phyloP scores from a whole-genome alignment of 1,284 basidiomycete species.

The Malassezia sympodialis region DNA sequence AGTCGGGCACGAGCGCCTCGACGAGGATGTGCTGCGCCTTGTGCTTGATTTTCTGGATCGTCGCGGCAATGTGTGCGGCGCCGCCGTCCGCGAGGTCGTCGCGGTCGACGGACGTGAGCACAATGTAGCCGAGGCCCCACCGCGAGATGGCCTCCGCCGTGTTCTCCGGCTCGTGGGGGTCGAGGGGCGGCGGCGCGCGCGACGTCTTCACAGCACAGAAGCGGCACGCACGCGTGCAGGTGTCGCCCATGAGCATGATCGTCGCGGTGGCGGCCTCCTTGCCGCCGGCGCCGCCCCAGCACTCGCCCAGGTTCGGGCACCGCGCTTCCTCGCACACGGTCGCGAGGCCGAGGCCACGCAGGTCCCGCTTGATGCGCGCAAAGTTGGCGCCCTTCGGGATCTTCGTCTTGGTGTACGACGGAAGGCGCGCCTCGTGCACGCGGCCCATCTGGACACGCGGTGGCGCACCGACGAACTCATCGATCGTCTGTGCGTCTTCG shows the following conservation, averaged over 20 bases:
- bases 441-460: constrained; percentile 34
- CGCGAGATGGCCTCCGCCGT: constrained; percentile 95
- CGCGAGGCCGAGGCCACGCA: constrained; percentile 78
- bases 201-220: constrained; percentile 98
- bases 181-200: constrained; percentile 72
- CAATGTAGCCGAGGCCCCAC: constrained; percentile 97
- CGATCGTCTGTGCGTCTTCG: constrained; percentile 24
- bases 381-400: constrained; percentile 75
- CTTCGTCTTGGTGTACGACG: constrained; percentile 76
- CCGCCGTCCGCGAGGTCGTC: constrained; percentile 92
- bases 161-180: constrained; percentile 93
- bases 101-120: constrained; percentile 89
- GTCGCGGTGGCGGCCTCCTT: constrained; percentile 66
- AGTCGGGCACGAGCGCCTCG: constrained; percentile 93
- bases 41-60: constrained; percentile 79
- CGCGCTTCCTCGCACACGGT: constrained; percentile 98
- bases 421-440: constrained; percentile 56
- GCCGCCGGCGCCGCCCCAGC: constrained; percentile 79
- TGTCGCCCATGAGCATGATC: constrained; percentile 99
- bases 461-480: constrained; percentile 25
- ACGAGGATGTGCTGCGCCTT: constrained; percentile 94
- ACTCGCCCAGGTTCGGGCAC: constrained; percentile 98
- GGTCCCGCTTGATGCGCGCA: constrained; percentile 85
- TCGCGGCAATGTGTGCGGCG: constrained; percentile 83
- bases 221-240: constrained; percentile 90